These are phyloP conservation scores for Claviceps citrina DNA, from an alignment of 2,329 filamentous ascomycete species.

Conservation along the genomic window DNA sequence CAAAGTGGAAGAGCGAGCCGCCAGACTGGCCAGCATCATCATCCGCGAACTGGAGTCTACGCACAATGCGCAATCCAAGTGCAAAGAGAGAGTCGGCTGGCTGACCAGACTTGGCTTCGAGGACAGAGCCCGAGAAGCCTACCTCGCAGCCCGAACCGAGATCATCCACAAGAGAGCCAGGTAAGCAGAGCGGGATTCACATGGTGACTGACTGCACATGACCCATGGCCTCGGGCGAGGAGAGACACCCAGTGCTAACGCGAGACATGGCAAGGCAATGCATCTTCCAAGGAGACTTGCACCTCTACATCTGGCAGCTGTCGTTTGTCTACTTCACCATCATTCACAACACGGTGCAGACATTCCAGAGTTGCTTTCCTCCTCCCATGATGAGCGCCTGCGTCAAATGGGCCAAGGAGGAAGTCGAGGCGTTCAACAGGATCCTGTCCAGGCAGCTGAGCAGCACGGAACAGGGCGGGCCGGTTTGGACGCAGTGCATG, in stretches of 20 bases:
- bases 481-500: slow-evolving; percentile 71
- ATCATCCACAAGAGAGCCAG: slow-evolving; percentile 70
- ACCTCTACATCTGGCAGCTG: slow-evolving; percentile 85
- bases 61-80: slow-evolving; percentile 61
- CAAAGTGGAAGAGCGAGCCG: slow-evolving; percentile 76
- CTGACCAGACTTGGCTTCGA: slow-evolving; percentile 78
- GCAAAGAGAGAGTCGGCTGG: slow-evolving; percentile 70
- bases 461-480: slow-evolving; percentile 61
- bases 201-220: too few species aligned
- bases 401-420: slow-evolving; percentile 95
- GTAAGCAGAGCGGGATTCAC: slow-evolving; percentile 38
- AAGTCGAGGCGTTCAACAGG: slow-evolving; percentile 79
- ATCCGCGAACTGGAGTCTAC: slow-evolving; percentile 63
- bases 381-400: slow-evolving; percentile 80
- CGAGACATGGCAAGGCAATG: slow-evolving; percentile 51
- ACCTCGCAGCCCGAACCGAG: slow-evolving; percentile 62
- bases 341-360: slow-evolving; percentile 82
- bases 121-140: slow-evolving; percentile 74
- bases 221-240: too few species aligned
- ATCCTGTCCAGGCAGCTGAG: slow-evolving; percentile 73
- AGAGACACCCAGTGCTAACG: not conserved
- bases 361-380: slow-evolving; percentile 78
- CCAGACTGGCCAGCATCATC: slow-evolving; percentile 60
- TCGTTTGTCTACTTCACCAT: slow-evolving; percentile 92
- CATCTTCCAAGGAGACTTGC: slow-evolving; percentile 85